Evolutionary conservation across 495 filamentous ascomycete genomes (phyloP), one percentile per base, ranked within the genome.

Genomic region (Friedmanniomyces simplex): DNA sequence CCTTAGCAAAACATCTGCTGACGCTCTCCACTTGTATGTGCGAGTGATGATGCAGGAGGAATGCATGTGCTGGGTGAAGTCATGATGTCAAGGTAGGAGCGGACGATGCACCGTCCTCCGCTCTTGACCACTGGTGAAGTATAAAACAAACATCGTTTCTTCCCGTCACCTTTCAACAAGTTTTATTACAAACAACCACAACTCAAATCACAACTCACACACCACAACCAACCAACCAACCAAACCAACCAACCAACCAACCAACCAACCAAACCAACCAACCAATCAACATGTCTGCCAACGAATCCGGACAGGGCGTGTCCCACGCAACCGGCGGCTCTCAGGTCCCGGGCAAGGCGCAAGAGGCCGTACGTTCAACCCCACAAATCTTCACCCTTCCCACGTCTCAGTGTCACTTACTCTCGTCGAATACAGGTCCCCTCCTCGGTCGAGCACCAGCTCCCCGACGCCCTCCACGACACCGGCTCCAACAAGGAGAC

Each of bases 321-420:
- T 68, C 65, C 32, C 67, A 68, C 63, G 66, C 66, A 8, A 53
- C 28, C 28, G 28, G 21, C 14, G 59, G 64, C 63, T 69, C 67
- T 42, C 55, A 59, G 45, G 57, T 69, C n/a, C 61, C 67, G 4
- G 22, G 55, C 0, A 62, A 48, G 42, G 58, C 62, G 14, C 63
- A 69, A 50, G 52, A 69, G 49, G 61, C 57, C 42, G 67, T 54
- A 42, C 47, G 42, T 61, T 7, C 46, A 22, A 7, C 6, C 24
- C 21, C 42, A 50, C 47, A 52, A 21, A 26, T 22, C 20, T 42
- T 18, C 42, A 34, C 11, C 50, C 20, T n/a, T 39, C 14, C 7
- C 7, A n/a, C 37, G 16, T 41, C 7, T 32, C 26, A 46, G 22
- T 37, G 28, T 37, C 26, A 34, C 3, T 20, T 20, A 16, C 12